Base-by-base conservation (phyloP, 805 yeast genomes). In the Wickerhamomyces subpelliculosus region DNA sequence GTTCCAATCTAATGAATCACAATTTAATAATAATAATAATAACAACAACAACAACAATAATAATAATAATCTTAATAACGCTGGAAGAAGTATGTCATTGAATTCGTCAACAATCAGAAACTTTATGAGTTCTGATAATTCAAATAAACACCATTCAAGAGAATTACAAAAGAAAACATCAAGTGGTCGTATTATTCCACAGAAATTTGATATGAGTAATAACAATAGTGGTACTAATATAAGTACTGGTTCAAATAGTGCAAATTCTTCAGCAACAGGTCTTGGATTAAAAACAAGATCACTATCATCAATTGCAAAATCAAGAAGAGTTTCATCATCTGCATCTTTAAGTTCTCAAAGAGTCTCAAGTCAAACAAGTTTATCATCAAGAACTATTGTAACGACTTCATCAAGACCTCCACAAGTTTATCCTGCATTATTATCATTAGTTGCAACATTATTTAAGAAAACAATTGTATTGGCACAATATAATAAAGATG, bases 401-500 rank as follows among this genome's bases (percentile, higher is more conserved):
- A 62, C 78, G 1, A 62, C 79, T 8, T 49, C 62, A 1, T 43
- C 53, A 10, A 61, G 56, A 41, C 62, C 73, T 40, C 94, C 96
- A 7, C 65, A 72, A 16, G 89, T 88, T 3, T 88, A 93, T 57
- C 96, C 97, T 2, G 97, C 98, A 1, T 51, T 86, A 52, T 64
- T 93, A 16, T 86, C 96, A 5, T 70, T 78, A 35, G 97, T 93
- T 14, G 95, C 97, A 1, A 73, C 70, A 18, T 72, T 77, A 19
- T 87, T 90, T 60, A 75, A 78, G 46, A 85, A 81, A 42, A 65
- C 78, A 18, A 72, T 88, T 23, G 75, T 75, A 18, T 57, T 84
- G 12, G 84, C 88, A 3, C 86, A 87, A 42, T 78, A 85, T 46
- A 83, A 82, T 55, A 93, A 90, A 55, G 90, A 89, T 62, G 96